Base-by-base conservation (phyloP, 495 filamentous ascomycete species). In the Chaetomium tenue region DNA sequence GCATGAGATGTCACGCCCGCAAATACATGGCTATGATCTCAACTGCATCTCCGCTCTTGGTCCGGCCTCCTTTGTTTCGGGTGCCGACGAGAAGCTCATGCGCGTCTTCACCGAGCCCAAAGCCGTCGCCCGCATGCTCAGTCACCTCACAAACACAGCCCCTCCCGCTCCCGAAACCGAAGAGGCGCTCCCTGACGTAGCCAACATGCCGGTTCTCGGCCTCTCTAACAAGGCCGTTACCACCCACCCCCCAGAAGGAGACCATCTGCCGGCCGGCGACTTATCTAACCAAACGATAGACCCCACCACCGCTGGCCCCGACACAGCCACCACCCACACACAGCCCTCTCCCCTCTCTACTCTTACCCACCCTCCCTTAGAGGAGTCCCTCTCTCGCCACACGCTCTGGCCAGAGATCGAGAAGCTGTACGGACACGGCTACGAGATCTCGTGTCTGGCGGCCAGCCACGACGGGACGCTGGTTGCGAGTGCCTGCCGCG, bases 371-470 rank as follows among this genome's bases (percentile, higher is more conserved):
- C 95, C 95, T 23, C 93, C 94, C 3, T 78, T 91, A 20, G 94
- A 99, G 73, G 93, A 98, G 68, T 87, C 90, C 61, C 84, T 99
- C 16, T 87, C 91, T 39, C 87, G 94, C 9, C 88, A 96, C 70
- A 96, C 93, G 3, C 83, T 99, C 28, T 99, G 92, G 92, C 94
- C 94, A 0, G 94, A 99, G 68, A 86, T 85, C 47, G 94, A 98
- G 72, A 99, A 99, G 76, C 85, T 99, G 6, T 99, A 99, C 74
- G 94, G 94, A 7, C 94, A 99, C 77, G 94, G 94, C n/a, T 96
- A 96, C 78, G 94, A 99, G 75, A 94, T 99, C 47, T 95, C 92
- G 23, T 88, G 91, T 12, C 85, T 97, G 25, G 90, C 93, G n/a
- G 84, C 87, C 9, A 91, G 86, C 68, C 85, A 89, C 64, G 88